Base-by-base conservation (phyloP, 768 basidiomycete species). In the Hericium erinaceus region DNA sequence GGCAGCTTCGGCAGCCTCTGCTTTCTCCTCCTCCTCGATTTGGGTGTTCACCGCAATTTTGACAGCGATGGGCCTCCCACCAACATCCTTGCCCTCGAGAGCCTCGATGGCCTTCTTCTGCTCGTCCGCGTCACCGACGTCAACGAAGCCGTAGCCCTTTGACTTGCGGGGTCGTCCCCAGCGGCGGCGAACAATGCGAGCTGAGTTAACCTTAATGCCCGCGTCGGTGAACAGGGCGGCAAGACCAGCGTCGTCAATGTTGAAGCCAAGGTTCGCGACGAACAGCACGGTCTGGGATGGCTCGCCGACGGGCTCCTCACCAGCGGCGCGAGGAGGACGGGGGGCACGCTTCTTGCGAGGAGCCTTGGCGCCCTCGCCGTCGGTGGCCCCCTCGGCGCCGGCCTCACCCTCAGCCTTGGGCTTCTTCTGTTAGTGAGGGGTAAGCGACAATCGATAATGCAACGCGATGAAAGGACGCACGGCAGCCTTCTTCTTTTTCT, bases 61-160 rank as follows among this genome's bases (percentile, higher is more conserved):
- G 77, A 98, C 91, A 60, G 89, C 89, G 68, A 99, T 86, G 62
- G 80, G 69, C 65, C 95, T 80, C 54, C 92, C 93, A 49, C 83
- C 85, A 57, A 99, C 75, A 61, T 95, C 87, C 72, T 91, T 92
- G 70, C 91, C 93, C 65, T 94, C 80, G 61, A 94, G 80, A 63
- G 83, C 82, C 57, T 83, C 83, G 61, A 99, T 87, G 55, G 93
- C 95, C 76, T 93, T 92, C 70, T 85, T 72, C 77, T 99, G 95
- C 73, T 94, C 85, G 65, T 84, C 89, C 72, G 93, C 87, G 64
- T 76, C 76, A 60, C 89, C 92, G 61, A 97, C 92, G 65, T 98
- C 95, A 68, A 99, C 95, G 68, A 99, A 99, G 54, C 93, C 95
- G 72, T 95, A 98, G 57, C 95, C 95, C 74, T 95, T 95, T 80